Evolutionary conservation across 164 flowering plant species (phyloP), one percentile per base, ranked within the genome.

Genomic region (Tetracentron sinense): DNA sequence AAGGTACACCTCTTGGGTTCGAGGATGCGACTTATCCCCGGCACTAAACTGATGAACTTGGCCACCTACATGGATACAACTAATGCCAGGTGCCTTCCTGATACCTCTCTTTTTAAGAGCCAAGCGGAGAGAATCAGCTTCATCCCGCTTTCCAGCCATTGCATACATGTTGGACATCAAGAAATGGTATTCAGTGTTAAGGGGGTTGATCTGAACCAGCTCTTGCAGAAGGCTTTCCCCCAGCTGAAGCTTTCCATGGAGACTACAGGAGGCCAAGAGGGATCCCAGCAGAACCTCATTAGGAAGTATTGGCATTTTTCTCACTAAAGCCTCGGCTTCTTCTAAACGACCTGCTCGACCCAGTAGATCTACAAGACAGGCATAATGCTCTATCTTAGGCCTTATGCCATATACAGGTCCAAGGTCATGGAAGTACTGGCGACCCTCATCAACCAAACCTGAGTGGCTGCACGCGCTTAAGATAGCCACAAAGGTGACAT

Each of bases 391-490:
- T 46, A 83, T 53, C 63, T 78, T 79, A 12, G 92, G 87, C 5
- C 38, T 65, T 50, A 80, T 59, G 1, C 81, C 80, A 54, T 79
- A 82, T n/a, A 56, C 29, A 4, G 69, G 54, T 31, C 70, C 65
- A 19, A 86, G 75, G 29, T 54, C 69, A 14, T 29, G 3, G 60
- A 88, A 84, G 55, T 70, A 72, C 7, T 35, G 60, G 6, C 68
- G 22, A 4, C 92, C 95, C 58, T 80, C 63, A 56, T 81, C 83
- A 58, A 84, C 83, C 27, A 86, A 69, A 14, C 90, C 92, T 0
- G 85, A 71, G 65, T 88, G 95, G 69, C 91, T 85, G 64, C 96
- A 89, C 22, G 84, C 89, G 60, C 76, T 83, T 42, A 89, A 63
- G 17, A 85, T 54, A 38, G 82, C 68, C 21, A 79, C 81, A 35